These are phyloP conservation scores for Amanita muscaria DNA, from an alignment of 768 basidiomycete species.

Conservation along the genomic window DNA sequence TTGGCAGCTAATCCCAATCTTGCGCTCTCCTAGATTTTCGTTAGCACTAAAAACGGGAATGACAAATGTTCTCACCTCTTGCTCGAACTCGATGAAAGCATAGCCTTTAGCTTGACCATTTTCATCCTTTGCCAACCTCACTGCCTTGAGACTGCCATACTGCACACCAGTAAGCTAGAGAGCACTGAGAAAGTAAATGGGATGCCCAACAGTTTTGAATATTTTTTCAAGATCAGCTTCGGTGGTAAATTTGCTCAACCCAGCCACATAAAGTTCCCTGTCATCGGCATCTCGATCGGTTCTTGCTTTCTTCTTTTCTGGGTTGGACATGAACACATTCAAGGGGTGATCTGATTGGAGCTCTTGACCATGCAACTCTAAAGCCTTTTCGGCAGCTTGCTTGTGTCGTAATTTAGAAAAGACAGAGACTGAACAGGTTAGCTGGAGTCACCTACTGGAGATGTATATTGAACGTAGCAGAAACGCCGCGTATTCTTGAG, in stretches of 20 bases:
- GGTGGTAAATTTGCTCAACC: slow-evolving; percentile 69
- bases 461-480: slow-evolving; percentile 88
- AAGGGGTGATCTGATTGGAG: slow-evolving; percentile 60
- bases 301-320: slow-evolving; percentile 81
- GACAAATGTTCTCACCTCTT: slow-evolving; percentile 44
- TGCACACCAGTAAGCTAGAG: slow-evolving; percentile 21
- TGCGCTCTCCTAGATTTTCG: slow-evolving; percentile 49
- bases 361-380: slow-evolving; percentile 74
- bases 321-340: slow-evolving; percentile 83
- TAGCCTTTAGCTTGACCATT: slow-evolving; percentile 72
- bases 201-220: slow-evolving; percentile 58
- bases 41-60: background rate
- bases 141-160: slow-evolving; percentile 78
- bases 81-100: slow-evolving; percentile 87
- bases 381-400: slow-evolving; percentile 62
- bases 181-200: background rate
- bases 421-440: background rate
- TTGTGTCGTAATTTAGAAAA: slow-evolving; percentile 19
- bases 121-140: slow-evolving; percentile 70
- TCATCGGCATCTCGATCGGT: slow-evolving; percentile 82
- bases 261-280: slow-evolving; percentile 81
- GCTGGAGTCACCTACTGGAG: slow-evolving; percentile 51
- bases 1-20: slow-evolving; percentile 67
- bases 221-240: slow-evolving; percentile 71
- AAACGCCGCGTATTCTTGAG: slow-evolving; percentile 88